phyloP scores from a whole-genome alignment of 148 eudicot genomes.

The Arctostaphylos glauca region DNA sequence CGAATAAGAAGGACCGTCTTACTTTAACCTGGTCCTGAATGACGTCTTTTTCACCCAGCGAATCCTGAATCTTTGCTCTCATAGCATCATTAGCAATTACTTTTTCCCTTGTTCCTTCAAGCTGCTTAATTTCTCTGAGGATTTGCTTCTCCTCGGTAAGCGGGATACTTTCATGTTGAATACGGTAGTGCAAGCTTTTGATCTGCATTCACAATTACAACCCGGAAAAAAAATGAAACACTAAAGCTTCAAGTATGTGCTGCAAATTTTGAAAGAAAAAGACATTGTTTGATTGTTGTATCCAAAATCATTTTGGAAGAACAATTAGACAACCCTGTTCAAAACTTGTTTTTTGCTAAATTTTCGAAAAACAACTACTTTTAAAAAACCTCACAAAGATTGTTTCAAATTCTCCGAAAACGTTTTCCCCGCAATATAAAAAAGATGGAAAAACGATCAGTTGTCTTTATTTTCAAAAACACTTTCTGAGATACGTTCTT shows the following conservation, averaged over 20 bases:
- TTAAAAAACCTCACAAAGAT: neutral
- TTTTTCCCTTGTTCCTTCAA: conserved; percentile 67
- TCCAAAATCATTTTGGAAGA: neutral
- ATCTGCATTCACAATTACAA: conserved; percentile 39
- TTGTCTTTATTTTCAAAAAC: neutral
- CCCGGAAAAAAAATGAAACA: neutral
- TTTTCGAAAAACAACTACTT: neutral
- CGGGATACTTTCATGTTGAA: conserved; percentile 71
- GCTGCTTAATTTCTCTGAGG: conserved; percentile 63
- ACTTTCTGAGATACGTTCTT: neutral
- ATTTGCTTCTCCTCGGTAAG: conserved; percentile 79
- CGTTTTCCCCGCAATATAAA: neutral
- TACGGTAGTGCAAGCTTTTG: conserved; percentile 59
- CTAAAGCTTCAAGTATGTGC: neutral
- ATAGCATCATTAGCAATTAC: conserved; percentile 69
- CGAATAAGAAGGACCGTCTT: conserved; percentile 21
- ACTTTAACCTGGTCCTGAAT: conserved; percentile 91
- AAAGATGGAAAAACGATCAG: neutral
- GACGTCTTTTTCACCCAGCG: conserved; percentile 64
- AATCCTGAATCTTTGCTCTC: conserved; percentile 71
- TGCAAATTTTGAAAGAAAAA: neutral
- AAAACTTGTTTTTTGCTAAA: neutral
- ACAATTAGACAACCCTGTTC: neutral
- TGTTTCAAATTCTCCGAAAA: neutral
- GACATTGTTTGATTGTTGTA: neutral